phyloP scores from a whole-genome alignment of 345 rosid genomes.

The Corchorus capsularis region DNA sequence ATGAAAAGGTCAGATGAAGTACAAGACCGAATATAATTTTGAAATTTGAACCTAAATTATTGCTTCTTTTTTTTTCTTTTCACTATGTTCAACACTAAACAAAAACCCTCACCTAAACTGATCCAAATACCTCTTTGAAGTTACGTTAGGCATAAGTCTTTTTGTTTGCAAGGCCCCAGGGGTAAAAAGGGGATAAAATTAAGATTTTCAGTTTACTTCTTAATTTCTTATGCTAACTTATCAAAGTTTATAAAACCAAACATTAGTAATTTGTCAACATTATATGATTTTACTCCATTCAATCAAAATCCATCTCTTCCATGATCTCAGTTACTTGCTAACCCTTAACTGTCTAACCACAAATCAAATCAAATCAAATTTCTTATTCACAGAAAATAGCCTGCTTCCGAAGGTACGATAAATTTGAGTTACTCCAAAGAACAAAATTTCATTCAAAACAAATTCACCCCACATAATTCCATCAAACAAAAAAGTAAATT shows the following conservation, averaged over 20 bases:
- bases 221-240: not conserved
- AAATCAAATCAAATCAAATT: not conserved
- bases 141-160: not conserved
- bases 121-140: not conserved
- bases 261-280: not conserved
- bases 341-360: not conserved
- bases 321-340: constrained; percentile 3
- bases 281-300: not conserved
- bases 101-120: not conserved
- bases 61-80: not conserved
- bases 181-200: no score
- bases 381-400: not conserved
- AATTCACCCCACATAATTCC: no score
- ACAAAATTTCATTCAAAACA: not conserved
- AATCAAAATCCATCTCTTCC: constrained; percentile 7
- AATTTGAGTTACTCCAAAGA: not conserved
- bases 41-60: not conserved
- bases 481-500: not conserved
- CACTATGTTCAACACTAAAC: not conserved
- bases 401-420: not conserved
- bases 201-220: not conserved
- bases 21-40: not conserved
- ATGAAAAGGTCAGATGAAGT: not conserved
- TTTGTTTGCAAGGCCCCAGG: not conserved
- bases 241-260: not conserved